A percentile compares a stretch with the other conserved stretches of the same genome.
These are phyloP conservation scores for Alternaria arbusti DNA, from an alignment of 2,329 filamentous ascomycete genomes.

Conservation along the genomic window DNA sequence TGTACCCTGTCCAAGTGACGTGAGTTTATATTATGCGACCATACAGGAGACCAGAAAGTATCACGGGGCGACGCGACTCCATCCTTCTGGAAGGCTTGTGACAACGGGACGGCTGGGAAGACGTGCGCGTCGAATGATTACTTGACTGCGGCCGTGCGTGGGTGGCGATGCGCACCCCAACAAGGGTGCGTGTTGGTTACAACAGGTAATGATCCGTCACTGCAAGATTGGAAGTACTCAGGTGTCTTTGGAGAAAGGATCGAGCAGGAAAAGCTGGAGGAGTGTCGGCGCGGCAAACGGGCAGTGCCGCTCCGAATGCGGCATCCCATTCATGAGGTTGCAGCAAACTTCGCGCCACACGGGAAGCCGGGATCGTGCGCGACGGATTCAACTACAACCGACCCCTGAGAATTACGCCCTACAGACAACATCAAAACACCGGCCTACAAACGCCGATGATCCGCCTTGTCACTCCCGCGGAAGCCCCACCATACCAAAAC, in stretches of 20 bases:
- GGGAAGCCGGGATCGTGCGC: background rate
- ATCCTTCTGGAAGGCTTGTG: background rate
- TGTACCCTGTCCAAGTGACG: background rate
- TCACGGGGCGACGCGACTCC: background rate
- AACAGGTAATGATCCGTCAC: background rate
- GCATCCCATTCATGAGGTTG: background rate
- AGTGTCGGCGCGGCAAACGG: rapidly evolving
- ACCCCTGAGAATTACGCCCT: background rate
- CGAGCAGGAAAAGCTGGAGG: rapidly evolving
- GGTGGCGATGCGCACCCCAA: background rate
- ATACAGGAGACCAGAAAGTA: background rate
- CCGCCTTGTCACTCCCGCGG: background rate
- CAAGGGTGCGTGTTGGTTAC: background rate
- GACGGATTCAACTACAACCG: background rate
- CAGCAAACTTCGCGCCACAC: background rate
- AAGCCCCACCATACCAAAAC: background rate
- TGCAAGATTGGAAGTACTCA: rapidly evolving
- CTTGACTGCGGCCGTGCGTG: background rate
- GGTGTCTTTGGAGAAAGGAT: background rate
- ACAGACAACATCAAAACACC: background rate
- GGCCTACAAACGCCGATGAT: background rate
- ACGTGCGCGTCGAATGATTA: background rate
- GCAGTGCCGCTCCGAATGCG: background rate
- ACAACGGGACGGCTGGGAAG: background rate
- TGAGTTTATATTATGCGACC: background rate